Base-by-base conservation (phyloP, 2,329 filamentous ascomycete species). In the Xylariaceae sp. region DNA sequence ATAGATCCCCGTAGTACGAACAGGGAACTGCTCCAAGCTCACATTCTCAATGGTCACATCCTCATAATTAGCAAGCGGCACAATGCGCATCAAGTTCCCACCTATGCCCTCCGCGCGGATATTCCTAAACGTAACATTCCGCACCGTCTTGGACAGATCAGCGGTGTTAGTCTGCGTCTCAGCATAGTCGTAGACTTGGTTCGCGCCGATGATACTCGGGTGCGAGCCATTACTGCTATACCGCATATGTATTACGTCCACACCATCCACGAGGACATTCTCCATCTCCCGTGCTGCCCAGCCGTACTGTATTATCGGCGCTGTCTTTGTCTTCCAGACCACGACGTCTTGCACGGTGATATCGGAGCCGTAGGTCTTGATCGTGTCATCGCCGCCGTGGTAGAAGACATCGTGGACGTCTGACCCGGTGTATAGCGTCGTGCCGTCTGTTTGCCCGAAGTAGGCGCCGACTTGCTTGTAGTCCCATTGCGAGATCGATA, bases 211-310 rank as follows among this genome's bases (percentile, higher is more conserved):
- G 42, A 51, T 46, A 31, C 43, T 46, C 2, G 48, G 48, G n/a
- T 51, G 48, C 5, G 48, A 51, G 13, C 48, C 48, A 38, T 51
- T 51, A 42, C 48, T 51, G 36, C 43, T 51, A 43, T 51, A 51
- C n/a, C 28, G 49, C 49, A 51, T 51, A 18, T 51, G 49, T 28
- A 51, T 47, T 6, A 47, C 44, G 31, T 51, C 44, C 28, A 51
- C 14, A 31, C 49, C 49, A 16, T 51, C 49, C 2, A 51, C 49
- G 14, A 47, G 44, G 14, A 51, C 44, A 43, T 51, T 47, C 9
- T 41, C 49, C 18, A 47, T 42, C 38, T 51, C 16, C 17, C 49
- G 43, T 6, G 49, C 38, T 7, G 44, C 31, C 49, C 44, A 51
- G 11, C 49, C 49, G 39, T 47, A 51, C 39, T 51, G 49, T 6